Evolutionary conservation across 1,139 yeast genomes (phyloP).

Genomic region (Scheffersomyces stambukii): DNA sequence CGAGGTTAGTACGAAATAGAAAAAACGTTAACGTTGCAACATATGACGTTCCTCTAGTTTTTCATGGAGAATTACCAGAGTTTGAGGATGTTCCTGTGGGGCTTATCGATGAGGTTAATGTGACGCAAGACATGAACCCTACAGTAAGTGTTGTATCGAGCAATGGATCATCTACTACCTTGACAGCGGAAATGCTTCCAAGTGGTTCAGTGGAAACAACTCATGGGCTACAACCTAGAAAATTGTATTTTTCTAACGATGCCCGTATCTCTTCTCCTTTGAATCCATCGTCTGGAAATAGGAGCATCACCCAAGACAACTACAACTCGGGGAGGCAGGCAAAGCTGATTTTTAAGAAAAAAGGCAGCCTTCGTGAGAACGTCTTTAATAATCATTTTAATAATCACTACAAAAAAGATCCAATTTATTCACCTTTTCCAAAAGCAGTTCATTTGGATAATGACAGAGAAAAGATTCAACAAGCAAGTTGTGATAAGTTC

Average conservation of each 20-base stretch:
- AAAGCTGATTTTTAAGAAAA: too few relatives aligned
- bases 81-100: slow-evolving; percentile 43
- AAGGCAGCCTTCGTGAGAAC: slow-evolving; percentile 9
- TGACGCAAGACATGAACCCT: slow-evolving; percentile 8
- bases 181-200: slow-evolving; percentile 12
- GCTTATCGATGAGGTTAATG: slow-evolving; percentile 19
- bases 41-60: slow-evolving; percentile 22
- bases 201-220: slow-evolving; percentile 1
- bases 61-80: slow-evolving; percentile 29
- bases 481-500: slow-evolving; percentile 17
- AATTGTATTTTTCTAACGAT: too few relatives aligned
- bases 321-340: too few relatives aligned
- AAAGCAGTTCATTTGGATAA: slow-evolving; percentile 37
- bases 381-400: slow-evolving; percentile 24
- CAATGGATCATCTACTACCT: slow-evolving; percentile 19
- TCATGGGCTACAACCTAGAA: background rate
- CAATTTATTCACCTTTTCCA: slow-evolving; percentile 35
- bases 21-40: slow-evolving; percentile 8
- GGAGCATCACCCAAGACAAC: background rate
- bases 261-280: slow-evolving; percentile 3
- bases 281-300: slow-evolving; percentile 1
- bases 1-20: slow-evolving; percentile 15
- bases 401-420: slow-evolving; percentile 46
- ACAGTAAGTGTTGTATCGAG: slow-evolving; percentile 13
- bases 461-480: slow-evolving; percentile 25